phyloP scores from a whole-genome alignment of 169 alveolate species.

The Plasmodium gonderi region DNA sequence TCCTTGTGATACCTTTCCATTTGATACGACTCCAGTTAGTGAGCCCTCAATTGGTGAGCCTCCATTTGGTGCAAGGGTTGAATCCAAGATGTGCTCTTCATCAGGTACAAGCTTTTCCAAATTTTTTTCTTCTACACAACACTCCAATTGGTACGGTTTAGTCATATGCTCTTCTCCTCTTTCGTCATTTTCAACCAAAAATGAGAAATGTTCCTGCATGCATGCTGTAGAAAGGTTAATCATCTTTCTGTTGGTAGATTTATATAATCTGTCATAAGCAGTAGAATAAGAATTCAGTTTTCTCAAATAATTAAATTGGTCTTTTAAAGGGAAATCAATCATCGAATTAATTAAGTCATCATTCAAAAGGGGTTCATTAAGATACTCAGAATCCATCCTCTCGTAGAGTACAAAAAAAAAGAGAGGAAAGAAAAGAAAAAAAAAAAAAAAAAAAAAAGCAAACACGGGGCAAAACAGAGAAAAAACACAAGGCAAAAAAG shows the following conservation, averaged over 20 bases:
- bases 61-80: neutral
- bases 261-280: neutral
- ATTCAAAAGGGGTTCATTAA: neutral
- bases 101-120: neutral
- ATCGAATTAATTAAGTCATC: neutral
- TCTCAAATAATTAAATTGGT: neutral
- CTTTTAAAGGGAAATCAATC: slow-evolving; percentile 6
- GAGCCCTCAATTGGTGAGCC: neutral
- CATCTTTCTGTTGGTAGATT: neutral
- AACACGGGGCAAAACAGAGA: neutral
- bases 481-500: too few relatives aligned
- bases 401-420: neutral
- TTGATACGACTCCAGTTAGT: neutral
- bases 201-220: slow-evolving; percentile 2
- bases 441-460: neutral
- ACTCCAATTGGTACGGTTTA: too few relatives aligned
- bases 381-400: neutral
- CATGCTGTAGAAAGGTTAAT: neutral
- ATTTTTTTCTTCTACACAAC: neutral
- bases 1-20: too few relatives aligned
- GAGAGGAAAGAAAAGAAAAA: neutral
- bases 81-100: neutral
- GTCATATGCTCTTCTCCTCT: neutral
- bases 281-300: slow-evolving; percentile 31
- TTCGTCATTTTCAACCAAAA: slow-evolving; percentile 27